Evolutionary conservation across 225 moss, liverwort and hornwort species (phyloP).

Genomic region (Pseudoscleropodium purum): DNA sequence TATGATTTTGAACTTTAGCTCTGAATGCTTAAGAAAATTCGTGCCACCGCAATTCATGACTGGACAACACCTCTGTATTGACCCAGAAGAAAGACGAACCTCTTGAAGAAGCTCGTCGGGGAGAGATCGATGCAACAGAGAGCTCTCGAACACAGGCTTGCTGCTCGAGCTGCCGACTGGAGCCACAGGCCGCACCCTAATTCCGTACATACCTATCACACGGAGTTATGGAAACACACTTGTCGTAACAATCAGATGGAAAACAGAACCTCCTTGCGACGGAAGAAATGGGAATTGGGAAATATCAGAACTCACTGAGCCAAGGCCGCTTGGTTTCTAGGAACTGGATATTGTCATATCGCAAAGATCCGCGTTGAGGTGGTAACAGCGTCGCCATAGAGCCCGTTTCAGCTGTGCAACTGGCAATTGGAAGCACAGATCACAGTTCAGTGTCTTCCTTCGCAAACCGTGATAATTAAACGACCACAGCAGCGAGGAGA

Average conservation of each 20-base stretch:
- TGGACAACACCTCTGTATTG: not conserved
- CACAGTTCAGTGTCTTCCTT: not conserved
- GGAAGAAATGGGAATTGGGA: not conserved
- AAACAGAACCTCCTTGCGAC: not conserved
- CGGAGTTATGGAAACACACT: conserved; percentile 2
- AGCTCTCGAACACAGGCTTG: conserved; percentile 54
- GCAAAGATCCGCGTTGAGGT: conserved; percentile 18
- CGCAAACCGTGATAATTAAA: not conserved
- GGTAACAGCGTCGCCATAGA: conserved; percentile 37
- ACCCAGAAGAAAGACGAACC: conserved; percentile 25
- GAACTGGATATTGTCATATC: conserved; percentile 47
- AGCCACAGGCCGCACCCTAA: conserved; percentile 83
- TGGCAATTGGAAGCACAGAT: not conserved
- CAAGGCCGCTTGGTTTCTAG: conserved; percentile 82
- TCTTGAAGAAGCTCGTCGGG: conserved; percentile 99
- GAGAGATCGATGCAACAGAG: conserved; percentile 66
- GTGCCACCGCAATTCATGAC: not conserved
- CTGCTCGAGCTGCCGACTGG: conserved; percentile 89
- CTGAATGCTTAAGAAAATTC: not conserved
- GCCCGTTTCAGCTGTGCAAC: conserved; percentile 11
- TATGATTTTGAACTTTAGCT: not conserved
- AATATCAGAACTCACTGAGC: conserved; percentile 58
- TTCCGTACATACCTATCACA: conserved; percentile 80
- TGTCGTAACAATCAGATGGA: not conserved
- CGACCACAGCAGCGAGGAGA: not conserved